Evolutionary conservation across 2,329 filamentous ascomycete genomes (phyloP), one percentile per base, ranked within the genome.

Genomic region (Emergomyces orientalis): DNA sequence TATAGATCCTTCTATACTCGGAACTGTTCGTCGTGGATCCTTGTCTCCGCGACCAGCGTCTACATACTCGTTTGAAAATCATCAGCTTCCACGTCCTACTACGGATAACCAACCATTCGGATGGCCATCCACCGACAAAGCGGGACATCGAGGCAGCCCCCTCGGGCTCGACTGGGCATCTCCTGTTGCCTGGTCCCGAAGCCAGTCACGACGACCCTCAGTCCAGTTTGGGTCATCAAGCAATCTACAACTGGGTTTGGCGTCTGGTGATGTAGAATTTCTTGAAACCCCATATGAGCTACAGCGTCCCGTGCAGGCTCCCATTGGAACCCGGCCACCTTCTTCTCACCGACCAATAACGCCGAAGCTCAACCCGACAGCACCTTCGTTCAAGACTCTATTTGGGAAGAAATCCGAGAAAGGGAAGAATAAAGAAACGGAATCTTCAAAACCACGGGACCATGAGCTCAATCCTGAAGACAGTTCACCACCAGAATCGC

Each of bases 301-400:
- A 22, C 76, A 75, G 43, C 80, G 81, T 6, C 81, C 82, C 34
- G 77, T 83, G 2, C 83, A 86, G 64, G 84, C 83, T 3, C 84
- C 85, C 0, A 97, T 97, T 67, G 93, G 93, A 30, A 95, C 90
- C 56, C 86, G 87, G 2, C 90, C 88, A 73, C 73, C 82, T 70
- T 79, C 80, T 56, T 79, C 80, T 70, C 78, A 87, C 71, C 74
- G 86, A 74, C 77, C 76, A 60, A 71, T 80, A 49, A 79, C 86
- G 75, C 69, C 85, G 56, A 82, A 83, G 68, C 81, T 97, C 34
- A 97, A 99, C 70, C 94, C 94, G 8, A 85, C 90, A 7, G 94
- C 93, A 0, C 92, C 92, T 9, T 90, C 88, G 0, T 97, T 97
- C 73, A 93, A 88, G 75, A 87, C 83, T 11, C 83, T 86, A 45